Evolutionary conservation across 768 basidiomycete genomes (phyloP).

Genomic region (Sistotremastrum niveocremeum): DNA sequence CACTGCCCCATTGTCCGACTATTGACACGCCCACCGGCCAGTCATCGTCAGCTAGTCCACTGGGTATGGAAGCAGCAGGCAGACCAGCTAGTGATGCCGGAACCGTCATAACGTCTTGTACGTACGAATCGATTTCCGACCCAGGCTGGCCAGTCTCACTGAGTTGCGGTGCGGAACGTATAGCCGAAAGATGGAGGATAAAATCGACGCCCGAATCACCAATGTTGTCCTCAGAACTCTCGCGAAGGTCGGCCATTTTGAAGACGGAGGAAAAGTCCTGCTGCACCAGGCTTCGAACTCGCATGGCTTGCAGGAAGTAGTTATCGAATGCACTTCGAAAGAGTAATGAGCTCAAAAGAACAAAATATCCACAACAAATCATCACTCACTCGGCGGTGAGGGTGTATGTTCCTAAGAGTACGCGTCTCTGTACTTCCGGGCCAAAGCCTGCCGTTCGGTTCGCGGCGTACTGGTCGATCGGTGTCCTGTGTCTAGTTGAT

Average conservation of each 20-base stretch:
- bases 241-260: slow-evolving; percentile 30
- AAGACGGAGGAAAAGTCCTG: slow-evolving; percentile 67
- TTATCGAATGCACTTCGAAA: slow-evolving; percentile 81
- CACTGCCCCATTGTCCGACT: slow-evolving; percentile 80
- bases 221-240: background rate
- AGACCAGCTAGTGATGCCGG: slow-evolving; percentile 86
- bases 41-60: slow-evolving; percentile 31
- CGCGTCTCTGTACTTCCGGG: slow-evolving; percentile 69
- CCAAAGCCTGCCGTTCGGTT: slow-evolving; percentile 69
- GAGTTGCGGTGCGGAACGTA: slow-evolving; percentile 67
- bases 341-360: background rate
- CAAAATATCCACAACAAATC: background rate
- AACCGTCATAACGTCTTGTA: slow-evolving; percentile 86
- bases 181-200: slow-evolving; percentile 76
- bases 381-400: slow-evolving; percentile 73
- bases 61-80: slow-evolving; percentile 68
- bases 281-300: slow-evolving; percentile 57
- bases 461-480: slow-evolving; percentile 38
- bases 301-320: slow-evolving; percentile 88
- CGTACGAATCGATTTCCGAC: slow-evolving; percentile 45
- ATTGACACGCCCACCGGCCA: slow-evolving; percentile 82
- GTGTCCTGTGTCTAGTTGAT: too few relatives aligned
- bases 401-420: slow-evolving; percentile 84
- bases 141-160: slow-evolving; percentile 5
- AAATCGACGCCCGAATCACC: slow-evolving; percentile 47